These are phyloP conservation scores for Penicillium sp. DNA, from an alignment of 2,329 filamentous ascomycete species.

Conservation along the genomic window DNA sequence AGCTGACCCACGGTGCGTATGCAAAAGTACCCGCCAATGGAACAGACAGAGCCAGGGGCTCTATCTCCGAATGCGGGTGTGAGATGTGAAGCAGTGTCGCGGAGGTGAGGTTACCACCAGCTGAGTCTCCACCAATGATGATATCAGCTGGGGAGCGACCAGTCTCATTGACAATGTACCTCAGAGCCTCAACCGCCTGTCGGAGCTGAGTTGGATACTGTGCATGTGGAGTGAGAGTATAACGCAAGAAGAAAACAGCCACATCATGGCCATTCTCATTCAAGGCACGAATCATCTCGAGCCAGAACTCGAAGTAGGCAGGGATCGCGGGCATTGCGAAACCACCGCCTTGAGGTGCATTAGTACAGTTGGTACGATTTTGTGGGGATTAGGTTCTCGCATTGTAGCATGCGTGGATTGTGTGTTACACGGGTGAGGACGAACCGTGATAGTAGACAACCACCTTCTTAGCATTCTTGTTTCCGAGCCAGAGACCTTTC, in stretches of 20 bases:
- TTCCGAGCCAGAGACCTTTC: slow-evolving; percentile 42
- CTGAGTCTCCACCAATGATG: slow-evolving; percentile 43
- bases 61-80: slow-evolving; percentile 57
- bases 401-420: background rate
- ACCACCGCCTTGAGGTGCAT: slow-evolving; percentile 51
- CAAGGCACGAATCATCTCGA: slow-evolving; percentile 42
- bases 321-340: slow-evolving; percentile 49
- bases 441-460: slow-evolving; percentile 42
- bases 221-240: slow-evolving; percentile 51
- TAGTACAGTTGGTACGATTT: slow-evolving; percentile 4
- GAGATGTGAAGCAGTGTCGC: slow-evolving; percentile 36
- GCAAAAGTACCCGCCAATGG: slow-evolving; percentile 49
- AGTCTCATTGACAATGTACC: slow-evolving; percentile 38
- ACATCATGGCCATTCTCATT: slow-evolving; percentile 45
- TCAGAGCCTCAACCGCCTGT: slow-evolving; percentile 40
- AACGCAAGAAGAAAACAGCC: slow-evolving; percentile 54
- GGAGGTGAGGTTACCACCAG: slow-evolving; percentile 42
- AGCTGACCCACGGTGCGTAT: slow-evolving; percentile 59
- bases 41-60: slow-evolving; percentile 41
- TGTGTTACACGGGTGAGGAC: slow-evolving; percentile 5
- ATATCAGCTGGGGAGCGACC: slow-evolving; percentile 34
- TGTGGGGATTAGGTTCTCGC: background rate
- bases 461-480: slow-evolving; percentile 41
- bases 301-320: slow-evolving; percentile 49
- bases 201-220: slow-evolving; percentile 43